These are phyloP conservation scores for Edaphochlamys debaryana DNA, from an alignment of 139 green algal species.

Conservation along the genomic window DNA sequence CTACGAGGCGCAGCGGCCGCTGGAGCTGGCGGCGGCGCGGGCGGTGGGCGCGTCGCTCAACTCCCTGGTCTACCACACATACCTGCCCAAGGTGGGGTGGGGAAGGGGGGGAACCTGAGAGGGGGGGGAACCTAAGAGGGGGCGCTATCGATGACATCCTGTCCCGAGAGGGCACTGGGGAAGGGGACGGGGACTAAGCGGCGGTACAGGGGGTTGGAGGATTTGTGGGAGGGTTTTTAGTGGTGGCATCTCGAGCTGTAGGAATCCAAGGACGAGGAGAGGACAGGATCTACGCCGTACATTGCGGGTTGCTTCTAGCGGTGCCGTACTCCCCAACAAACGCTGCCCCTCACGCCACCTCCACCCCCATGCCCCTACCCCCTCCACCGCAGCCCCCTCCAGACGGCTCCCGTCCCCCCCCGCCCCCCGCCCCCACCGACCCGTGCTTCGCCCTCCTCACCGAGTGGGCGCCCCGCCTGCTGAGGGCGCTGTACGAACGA, in stretches of 20 bases:
- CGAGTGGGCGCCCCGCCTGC: constrained; percentile 61
- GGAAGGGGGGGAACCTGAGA: too few species aligned
- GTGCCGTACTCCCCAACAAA: too few species aligned
- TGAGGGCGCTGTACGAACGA: constrained; percentile 82
- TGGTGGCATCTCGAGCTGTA: too few species aligned
- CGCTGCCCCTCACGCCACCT: too few species aligned
- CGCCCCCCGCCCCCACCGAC: neutral
- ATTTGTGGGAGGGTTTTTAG: too few species aligned
- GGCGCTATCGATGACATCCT: too few species aligned
- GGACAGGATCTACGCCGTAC: too few species aligned
- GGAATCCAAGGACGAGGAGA: too few species aligned
- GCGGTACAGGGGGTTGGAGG: too few species aligned
- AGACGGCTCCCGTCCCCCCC: neutral
- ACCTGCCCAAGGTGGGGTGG: constrained; percentile 50
- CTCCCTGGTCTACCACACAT: constrained; percentile 81
- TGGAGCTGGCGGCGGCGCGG: constrained; percentile 66
- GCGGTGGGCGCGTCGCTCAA: constrained; percentile 82
- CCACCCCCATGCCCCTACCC: neutral
- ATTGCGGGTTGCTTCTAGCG: too few species aligned
- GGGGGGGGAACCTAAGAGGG: too few species aligned
- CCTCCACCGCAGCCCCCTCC: neutral
- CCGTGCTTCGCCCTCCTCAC: constrained; percentile 39
- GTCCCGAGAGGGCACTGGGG: neutral
- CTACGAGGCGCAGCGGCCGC: constrained; percentile 52
- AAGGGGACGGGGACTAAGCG: too few species aligned